A percentile compares a stretch with the other conserved stretches of the same genome.
These are phyloP conservation scores for Amanita molliuscula DNA, from an alignment of 768 basidiomycete species.

Conservation along the genomic window DNA sequence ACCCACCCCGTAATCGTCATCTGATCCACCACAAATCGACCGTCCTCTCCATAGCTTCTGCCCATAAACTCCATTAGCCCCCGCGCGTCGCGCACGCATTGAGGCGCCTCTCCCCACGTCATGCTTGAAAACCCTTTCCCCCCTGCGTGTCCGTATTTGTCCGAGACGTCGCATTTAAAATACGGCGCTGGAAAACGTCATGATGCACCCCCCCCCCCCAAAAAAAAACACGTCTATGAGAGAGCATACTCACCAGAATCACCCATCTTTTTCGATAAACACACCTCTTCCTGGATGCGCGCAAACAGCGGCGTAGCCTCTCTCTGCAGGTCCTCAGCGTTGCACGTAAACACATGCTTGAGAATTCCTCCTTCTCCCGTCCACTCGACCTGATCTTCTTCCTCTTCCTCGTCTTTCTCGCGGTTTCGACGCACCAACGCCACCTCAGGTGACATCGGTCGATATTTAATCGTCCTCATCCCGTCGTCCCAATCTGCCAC, in stretches of 20 bases:
- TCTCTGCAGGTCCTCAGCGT: conserved; percentile 1
- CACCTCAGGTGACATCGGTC: background rate
- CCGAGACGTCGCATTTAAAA: background rate
- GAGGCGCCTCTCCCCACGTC: background rate
- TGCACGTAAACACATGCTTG: conserved; percentile 8
- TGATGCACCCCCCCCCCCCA: too few species aligned
- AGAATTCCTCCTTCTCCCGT: background rate
- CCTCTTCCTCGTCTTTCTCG: background rate
- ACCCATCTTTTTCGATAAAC: conserved; percentile 3
- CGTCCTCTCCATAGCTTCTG: background rate
- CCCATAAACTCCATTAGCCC: conserved; percentile 2
- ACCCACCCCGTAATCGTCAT: conserved; percentile 32
- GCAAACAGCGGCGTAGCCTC: conserved; percentile 1
- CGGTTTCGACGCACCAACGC: background rate
- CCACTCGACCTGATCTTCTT: background rate
- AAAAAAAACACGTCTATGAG: too few species aligned
- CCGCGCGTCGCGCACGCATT: background rate
- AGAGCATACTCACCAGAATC: conserved; percentile 4
- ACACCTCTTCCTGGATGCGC: conserved; percentile 2
- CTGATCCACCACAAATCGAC: conserved; percentile 8
- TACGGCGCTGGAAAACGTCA: background rate
- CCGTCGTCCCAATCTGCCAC: conserved; percentile 8
- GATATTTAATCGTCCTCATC: conserved; percentile 7
- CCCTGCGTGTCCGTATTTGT: background rate
- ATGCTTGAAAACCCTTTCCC: background rate